A percentile compares a stretch with the other conserved stretches of the same genome.
phyloP scores from a whole-genome alignment of 2,329 filamentous ascomycete species.

The Monosporascus ibericus region DNA sequence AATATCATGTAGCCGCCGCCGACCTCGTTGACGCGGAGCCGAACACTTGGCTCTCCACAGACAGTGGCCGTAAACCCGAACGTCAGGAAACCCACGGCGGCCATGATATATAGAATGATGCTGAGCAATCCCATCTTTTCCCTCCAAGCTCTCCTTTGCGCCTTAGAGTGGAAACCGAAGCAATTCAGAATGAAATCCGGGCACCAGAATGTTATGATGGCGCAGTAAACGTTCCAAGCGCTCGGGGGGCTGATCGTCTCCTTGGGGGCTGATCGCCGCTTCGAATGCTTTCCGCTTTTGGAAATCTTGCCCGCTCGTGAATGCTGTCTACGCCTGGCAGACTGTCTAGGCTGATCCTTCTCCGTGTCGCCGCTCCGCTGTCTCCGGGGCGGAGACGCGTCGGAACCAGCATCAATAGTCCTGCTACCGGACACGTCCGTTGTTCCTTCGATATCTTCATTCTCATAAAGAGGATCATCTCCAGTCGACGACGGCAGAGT shows the following conservation, averaged over 20 bases:
- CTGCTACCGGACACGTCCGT: constrained; percentile 46
- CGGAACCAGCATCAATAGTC: constrained; percentile 40
- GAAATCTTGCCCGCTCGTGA: constrained; percentile 56
- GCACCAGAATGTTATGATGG: constrained; percentile 89
- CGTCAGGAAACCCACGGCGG: constrained; percentile 87
- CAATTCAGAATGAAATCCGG: constrained; percentile 79
- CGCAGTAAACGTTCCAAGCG: constrained; percentile 93
- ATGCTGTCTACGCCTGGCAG: constrained; percentile 33
- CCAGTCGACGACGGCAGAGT: constrained; percentile 87
- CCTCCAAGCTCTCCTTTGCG: constrained; percentile 87
- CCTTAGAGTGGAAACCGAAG: constrained; percentile 79
- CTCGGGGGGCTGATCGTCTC: constrained; percentile 73
- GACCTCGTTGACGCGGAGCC: constrained; percentile 79
- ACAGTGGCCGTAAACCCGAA: constrained; percentile 93
- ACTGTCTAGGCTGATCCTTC: constrained; percentile 28
- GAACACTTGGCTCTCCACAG: constrained; percentile 65
- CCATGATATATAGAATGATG: constrained; percentile 82
- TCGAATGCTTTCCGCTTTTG: constrained; percentile 47
- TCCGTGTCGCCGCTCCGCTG: constrained; percentile 31
- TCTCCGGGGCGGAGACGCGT: constrained; percentile 34
- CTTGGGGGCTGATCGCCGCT: constrained; percentile 43
- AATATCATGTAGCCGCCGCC: constrained; percentile 87
- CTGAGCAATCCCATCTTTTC: constrained; percentile 98
- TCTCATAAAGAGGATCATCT: constrained; percentile 81
- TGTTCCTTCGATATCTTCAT: constrained; percentile 69